Conservation (phyloP, 2,329 filamentous ascomycete species). For the Chaetomiaceae sp. region DNA sequence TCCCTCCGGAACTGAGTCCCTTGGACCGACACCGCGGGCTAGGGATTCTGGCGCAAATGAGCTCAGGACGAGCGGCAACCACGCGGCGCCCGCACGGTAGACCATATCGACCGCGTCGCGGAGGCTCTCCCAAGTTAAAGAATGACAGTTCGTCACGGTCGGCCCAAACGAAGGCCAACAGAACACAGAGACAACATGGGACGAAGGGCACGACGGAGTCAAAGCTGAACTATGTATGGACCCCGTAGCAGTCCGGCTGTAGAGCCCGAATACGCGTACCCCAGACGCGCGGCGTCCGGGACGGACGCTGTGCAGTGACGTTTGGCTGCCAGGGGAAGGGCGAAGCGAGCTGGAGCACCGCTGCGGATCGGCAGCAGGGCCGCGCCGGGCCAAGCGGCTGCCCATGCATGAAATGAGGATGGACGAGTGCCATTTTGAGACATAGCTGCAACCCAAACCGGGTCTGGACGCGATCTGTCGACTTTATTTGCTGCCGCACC, state of each 20-base stretch:
- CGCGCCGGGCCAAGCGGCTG: neutral
- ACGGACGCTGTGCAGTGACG: neutral
- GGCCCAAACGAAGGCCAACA: neutral
- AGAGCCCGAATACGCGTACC: neutral
- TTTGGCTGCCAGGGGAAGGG: neutral
- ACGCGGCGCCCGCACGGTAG: slow-evolving; percentile 6
- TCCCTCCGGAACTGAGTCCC: slow-evolving; percentile 27
- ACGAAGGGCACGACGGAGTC: neutral
- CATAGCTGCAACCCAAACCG: slow-evolving; percentile 2
- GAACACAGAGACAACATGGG: neutral
- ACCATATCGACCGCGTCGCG: slow-evolving; percentile 17
- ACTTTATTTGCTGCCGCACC: slow-evolving; percentile 3
- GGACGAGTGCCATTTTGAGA: slow-evolving; percentile 4
- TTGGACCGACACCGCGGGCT: slow-evolving; percentile 22
- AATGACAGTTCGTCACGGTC: neutral
- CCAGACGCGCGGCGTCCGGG: neutral
- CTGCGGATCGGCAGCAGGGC: slow-evolving; percentile 3
- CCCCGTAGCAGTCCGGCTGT: neutral
- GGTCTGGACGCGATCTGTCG: neutral
- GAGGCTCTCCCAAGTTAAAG: neutral
- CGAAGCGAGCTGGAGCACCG: neutral
- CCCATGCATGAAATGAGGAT: slow-evolving; percentile 4
- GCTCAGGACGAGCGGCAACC: slow-evolving; percentile 14
- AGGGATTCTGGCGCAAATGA: slow-evolving; percentile 17
- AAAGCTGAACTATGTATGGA: too few species aligned